These are phyloP conservation scores for Penicillium cinerascens DNA, from an alignment of 495 filamentous ascomycete species.

Conservation along the genomic window DNA sequence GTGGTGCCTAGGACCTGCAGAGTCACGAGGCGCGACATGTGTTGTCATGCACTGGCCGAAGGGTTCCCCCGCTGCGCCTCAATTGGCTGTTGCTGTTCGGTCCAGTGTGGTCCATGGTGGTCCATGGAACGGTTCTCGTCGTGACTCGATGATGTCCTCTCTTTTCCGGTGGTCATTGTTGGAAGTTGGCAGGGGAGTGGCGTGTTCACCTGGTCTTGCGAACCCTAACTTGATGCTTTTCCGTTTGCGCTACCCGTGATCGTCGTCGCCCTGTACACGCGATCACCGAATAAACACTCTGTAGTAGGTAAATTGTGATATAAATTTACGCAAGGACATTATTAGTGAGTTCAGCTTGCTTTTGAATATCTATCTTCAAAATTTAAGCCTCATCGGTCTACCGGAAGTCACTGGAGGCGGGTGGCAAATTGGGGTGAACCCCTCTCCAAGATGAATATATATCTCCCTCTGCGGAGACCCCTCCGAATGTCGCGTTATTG, in stretches of 20 bases:
- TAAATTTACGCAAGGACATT: not conserved
- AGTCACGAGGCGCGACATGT: conserved; percentile 15
- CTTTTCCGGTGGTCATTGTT: conserved; percentile 1
- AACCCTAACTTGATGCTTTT: conserved; percentile 4
- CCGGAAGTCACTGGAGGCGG: not conserved
- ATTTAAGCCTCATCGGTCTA: not conserved
- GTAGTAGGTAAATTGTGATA: not conserved
- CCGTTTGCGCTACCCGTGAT: conserved; percentile 3
- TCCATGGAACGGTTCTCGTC: conserved; percentile 11
- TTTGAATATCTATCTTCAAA: not conserved
- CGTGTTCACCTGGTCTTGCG: not conserved
- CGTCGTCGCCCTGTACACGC: not conserved
- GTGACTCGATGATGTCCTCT: conserved; percentile 24
- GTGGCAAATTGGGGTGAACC: not conserved
- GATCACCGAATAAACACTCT: not conserved
- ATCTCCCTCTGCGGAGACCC: not conserved
- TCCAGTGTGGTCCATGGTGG: not conserved
- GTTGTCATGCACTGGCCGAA: conserved; percentile 9
- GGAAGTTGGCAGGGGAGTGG: not conserved
- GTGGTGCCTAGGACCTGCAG: conserved; percentile 16
- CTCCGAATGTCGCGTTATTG: not conserved
- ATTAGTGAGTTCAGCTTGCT: not conserved
- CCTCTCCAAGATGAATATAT: not conserved
- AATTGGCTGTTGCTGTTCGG: not conserved
- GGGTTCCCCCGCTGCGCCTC: not conserved